Percentiles rank a stretch among this genome's conserved stretches.
Conservation (phyloP, 2,329 filamentous ascomycete genomes). For the Stachybotrys chartarum region DNA sequence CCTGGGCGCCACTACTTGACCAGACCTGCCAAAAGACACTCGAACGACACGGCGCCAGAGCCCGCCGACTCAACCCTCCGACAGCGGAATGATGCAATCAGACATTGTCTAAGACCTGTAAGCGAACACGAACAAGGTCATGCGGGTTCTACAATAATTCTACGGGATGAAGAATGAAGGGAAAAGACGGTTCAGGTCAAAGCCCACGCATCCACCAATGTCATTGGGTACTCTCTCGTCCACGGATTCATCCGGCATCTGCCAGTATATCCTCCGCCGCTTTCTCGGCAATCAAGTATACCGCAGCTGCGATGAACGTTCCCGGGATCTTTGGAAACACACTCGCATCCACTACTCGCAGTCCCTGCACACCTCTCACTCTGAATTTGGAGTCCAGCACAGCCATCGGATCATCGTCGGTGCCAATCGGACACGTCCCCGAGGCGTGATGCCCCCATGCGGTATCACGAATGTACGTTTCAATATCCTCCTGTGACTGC, state of each 20-base stretch:
- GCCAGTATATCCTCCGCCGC: conserved; percentile 21
- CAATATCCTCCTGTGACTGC: conserved; percentile 30
- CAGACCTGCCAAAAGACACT: too few species aligned
- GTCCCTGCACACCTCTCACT: conserved; percentile 36
- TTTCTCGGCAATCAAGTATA: conserved; percentile 24
- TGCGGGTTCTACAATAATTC: too few species aligned
- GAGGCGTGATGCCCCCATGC: conserved; percentile 27
- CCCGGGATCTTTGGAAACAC: conserved; percentile 31
- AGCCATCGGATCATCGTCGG: conserved; percentile 22
- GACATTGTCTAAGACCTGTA: too few species aligned
- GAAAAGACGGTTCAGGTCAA: not conserved
- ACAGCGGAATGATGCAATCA: too few species aligned
- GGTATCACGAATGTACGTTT: conserved; percentile 22
- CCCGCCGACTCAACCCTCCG: too few species aligned
- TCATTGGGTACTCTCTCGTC: not conserved
- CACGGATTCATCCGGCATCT: not conserved
- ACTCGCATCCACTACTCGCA: conserved; percentile 38
- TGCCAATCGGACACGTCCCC: conserved; percentile 23
- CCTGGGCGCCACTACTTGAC: too few species aligned
- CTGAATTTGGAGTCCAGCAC: conserved; percentile 43
- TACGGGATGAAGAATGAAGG: too few species aligned
- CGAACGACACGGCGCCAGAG: too few species aligned
- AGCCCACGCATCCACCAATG: not conserved
- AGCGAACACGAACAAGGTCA: too few species aligned
- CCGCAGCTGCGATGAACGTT: conserved; percentile 23